Base-by-base conservation (phyloP, 2,329 filamentous ascomycete species). In the Curvularia sp. region DNA sequence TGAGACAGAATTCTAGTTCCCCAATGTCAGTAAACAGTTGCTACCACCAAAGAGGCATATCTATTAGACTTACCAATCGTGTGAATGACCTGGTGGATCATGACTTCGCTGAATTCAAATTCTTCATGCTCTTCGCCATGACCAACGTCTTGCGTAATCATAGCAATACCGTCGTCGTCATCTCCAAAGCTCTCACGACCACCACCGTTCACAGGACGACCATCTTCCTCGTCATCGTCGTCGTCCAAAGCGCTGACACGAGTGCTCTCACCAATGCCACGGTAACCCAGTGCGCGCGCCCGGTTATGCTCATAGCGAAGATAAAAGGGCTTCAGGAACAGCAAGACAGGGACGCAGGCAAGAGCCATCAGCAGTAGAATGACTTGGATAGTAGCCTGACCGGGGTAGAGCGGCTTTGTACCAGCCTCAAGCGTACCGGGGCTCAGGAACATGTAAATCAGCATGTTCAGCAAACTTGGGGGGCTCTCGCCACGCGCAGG, bases 1-100 rank as follows among this genome's bases (percentile, higher is more conserved):
- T 99, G 70, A 99, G 85, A 77, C 95, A 99, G 83, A 99, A 99
- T 84, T 99, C 92, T 93, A 67, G 3, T 4, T 10, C 0, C 1
- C 0, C 6, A n/a, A 27, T 15, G 63, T 76, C 71, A 78, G 72
- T 45, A 48, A 48, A 34, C 23, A 10, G 3, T 25, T 23, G 12
- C 32, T 48, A 27, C 2, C 6, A 12, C 18, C 5, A 0, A n/a
- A n/a, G 4, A 15, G 4, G 15, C 8, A 9, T 43, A 18, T 3
- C 10, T n/a, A n/a, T 21, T n/a, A 2, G 23, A 49, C 89, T 79
- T 87, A 94, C 91, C 93, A 73, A 98, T 98, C 18, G 94, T 98
- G 82, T 98, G 96, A 74, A 99, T 99, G 76, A 97, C 87, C 79
- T 99, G 95, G 80, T 99, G 95, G 74, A 99, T 99, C 93, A 99